Evolutionary conservation across 306 rosid species (phyloP), one percentile per base, ranked within the genome.

Genomic region (Chamaecrista fasciculata): DNA sequence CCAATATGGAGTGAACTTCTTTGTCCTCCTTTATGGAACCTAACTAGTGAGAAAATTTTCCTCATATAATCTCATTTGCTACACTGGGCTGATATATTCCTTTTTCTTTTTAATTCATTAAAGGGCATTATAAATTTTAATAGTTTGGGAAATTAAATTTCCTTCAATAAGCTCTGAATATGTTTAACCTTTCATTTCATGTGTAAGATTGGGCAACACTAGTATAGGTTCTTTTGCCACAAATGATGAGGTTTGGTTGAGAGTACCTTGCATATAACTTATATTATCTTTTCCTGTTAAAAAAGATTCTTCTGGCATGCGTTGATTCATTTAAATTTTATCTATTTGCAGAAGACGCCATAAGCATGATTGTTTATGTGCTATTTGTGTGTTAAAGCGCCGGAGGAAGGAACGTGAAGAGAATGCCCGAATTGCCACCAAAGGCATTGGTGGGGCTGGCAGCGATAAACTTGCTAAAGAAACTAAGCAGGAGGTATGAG

Each of bases 361-460:
- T 80, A 94, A 94, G 70, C 86, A 77, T 4, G 96, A 94, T 53
- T 91, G 98, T 73, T 81, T 94, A 78, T 94, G 98, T 81, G 97
- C 98, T 62, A 84, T 94, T 76, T 94, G 97, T 82, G 93, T 94
- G 73, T 74, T 94, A 36, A 90, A 94, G 87, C 88, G 92, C 61
- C 92, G 92, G 57, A 90, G 97, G 81, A 90, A 80, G 84, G 98
- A 94, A 84, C 81, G 95, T n/a, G 97, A 90, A 80, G 95, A 88
- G 77, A 86, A 55, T 78, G 98, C 86, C 55, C 85, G 86, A 70
- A 78, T 82, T 61, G 85, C 85, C 16, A 85, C 85, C 16, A 85
- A 82, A 70, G 86, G 80, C 69, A 85, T 33, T 70, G 73, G 26
- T 40, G 92, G 86, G 68, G 69, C 71, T 11, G 70, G 75, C 64